Evolutionary conservation across 805 yeast genomes (phyloP), one percentile per base, ranked within the genome.

Genomic region (Blastobotrys robertii): DNA sequence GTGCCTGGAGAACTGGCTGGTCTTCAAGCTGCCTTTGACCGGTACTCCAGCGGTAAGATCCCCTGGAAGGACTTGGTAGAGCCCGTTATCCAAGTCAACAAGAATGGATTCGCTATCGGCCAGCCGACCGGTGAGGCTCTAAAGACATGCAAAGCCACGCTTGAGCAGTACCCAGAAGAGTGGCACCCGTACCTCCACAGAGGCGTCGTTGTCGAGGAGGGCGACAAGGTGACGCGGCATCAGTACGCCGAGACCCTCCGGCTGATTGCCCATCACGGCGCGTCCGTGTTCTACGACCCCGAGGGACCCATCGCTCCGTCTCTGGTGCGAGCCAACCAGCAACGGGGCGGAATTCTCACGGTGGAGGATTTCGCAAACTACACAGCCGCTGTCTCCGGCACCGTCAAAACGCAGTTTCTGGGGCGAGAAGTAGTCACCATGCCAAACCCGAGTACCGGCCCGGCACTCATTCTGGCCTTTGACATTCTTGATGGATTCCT

Each of bases 1-100:
- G 76, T 83, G 13, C 98, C 98, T 0, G 98, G 98, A 8, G 97
- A 90, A 59, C 54, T 90, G 38, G 79, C 78, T 46, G 98, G 97
- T 0, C 65, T 87, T n/a, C 76, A 81, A 53, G 73, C 69, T 35
- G 64, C 90, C 33, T 76, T 64, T 59, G 50, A 61, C 28, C 49
- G 59, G 10, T 90, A 79, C 54, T 87, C 92, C 0, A 77, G 86
- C 2, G 94, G 94, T 0, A 68, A 67, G 3, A 58, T 84, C 7
- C 53, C 71, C 1, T 90, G 97, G 97, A 57, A 57, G 16, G 78
- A 84, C 14, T 66, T 90, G 45, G 61, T 90, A 7, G 68, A 71
- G 50, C 97, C 97, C 0, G 92, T 88, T 1, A 76, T 79, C 1
- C 69, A 77, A 4, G 55, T 82, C 42, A 79, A 80, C 49, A 60